Percentiles rank a stretch among this genome's conserved stretches.
These are phyloP conservation scores for Boletus fagicola DNA, from an alignment of 768 basidiomycete species.

Conservation along the genomic window DNA sequence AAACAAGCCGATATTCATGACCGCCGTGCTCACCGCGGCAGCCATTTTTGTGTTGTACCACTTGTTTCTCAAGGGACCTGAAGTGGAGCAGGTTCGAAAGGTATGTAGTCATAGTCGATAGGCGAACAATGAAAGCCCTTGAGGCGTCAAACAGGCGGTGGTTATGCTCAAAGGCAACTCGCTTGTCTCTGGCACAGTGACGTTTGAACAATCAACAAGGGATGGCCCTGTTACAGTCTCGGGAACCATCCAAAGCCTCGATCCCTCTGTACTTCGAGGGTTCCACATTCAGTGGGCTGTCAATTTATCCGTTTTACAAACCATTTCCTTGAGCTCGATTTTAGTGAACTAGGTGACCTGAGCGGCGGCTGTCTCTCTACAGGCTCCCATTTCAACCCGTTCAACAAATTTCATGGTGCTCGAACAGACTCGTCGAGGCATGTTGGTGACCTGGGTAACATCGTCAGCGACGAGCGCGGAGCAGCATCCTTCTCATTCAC, in stretches of 20 bases:
- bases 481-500: conserved; percentile 55
- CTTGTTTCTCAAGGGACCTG: conserved; percentile 18
- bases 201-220: conserved; percentile 55
- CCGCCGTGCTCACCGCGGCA: conserved; percentile 6
- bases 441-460: conserved; percentile 77
- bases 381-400: conserved; percentile 78
- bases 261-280: conserved; percentile 57
- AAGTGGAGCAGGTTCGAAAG: conserved; percentile 23
- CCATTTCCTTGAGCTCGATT: conserved; percentile 16
- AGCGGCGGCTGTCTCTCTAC: conserved; percentile 65
- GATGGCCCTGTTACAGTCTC: conserved; percentile 56
- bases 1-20: conserved; percentile 19
- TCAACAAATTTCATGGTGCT: conserved; percentile 61
- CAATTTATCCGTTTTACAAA: conserved; percentile 2
- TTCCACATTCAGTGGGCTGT: conserved; percentile 77
- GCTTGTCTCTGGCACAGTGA: conserved; percentile 59
- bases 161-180: conserved; percentile 64
- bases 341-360: conserved; percentile 54
- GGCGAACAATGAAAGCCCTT: background rate
- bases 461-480: conserved; percentile 58
- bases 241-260: conserved; percentile 60
- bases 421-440: conserved; percentile 56
- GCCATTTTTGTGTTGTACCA: conserved; percentile 23
- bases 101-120: conserved; percentile 5
- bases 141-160: conserved; percentile 42